Conservation (phyloP, 2,329 filamentous ascomycete species). For the Clarireedia homoeocarpa region DNA sequence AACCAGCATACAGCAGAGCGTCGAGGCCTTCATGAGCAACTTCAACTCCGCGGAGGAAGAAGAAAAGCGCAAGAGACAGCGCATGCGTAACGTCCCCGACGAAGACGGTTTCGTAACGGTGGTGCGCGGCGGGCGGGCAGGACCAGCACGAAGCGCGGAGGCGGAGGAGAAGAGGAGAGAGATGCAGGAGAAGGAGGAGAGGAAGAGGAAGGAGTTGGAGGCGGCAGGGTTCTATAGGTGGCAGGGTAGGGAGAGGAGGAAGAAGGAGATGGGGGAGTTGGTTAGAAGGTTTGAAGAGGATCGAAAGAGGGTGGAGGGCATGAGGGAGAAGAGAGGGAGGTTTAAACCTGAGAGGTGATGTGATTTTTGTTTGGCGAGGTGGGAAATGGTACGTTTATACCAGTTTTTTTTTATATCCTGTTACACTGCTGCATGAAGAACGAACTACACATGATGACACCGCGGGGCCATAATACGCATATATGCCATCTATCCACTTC, state of each 20-base stretch:
- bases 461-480: slow-evolving; percentile 44
- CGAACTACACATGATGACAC: slow-evolving; percentile 36
- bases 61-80: slow-evolving; percentile 52
- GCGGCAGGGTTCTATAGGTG: slow-evolving; percentile 68
- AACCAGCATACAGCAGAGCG: slow-evolving; percentile 56
- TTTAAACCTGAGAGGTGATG: slow-evolving; percentile 43
- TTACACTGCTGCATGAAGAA: neutral
- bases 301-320: slow-evolving; percentile 59
- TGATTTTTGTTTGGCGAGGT: neutral
- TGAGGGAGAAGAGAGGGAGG: slow-evolving; percentile 58
- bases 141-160: slow-evolving; percentile 68
- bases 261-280: slow-evolving; percentile 63
- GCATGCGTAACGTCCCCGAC: slow-evolving; percentile 71
- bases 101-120: slow-evolving; percentile 96
- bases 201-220: slow-evolving; percentile 54
- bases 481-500: slow-evolving; percentile 23
- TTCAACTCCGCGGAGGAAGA: slow-evolving; percentile 66
- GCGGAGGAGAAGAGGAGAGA: slow-evolving; percentile 51
- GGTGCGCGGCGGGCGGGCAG: slow-evolving; percentile 64
- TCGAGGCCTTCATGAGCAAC: slow-evolving; percentile 81
- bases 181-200: slow-evolving; percentile 56
- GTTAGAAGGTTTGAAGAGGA: slow-evolving; percentile 71
- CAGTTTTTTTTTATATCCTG: slow-evolving; percentile 1
- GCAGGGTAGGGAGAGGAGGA: slow-evolving; percentile 72
- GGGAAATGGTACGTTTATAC: slow-evolving; percentile 14